phyloP scores from a whole-genome alignment of 768 basidiomycete species.

The Tremella fuciformis region DNA sequence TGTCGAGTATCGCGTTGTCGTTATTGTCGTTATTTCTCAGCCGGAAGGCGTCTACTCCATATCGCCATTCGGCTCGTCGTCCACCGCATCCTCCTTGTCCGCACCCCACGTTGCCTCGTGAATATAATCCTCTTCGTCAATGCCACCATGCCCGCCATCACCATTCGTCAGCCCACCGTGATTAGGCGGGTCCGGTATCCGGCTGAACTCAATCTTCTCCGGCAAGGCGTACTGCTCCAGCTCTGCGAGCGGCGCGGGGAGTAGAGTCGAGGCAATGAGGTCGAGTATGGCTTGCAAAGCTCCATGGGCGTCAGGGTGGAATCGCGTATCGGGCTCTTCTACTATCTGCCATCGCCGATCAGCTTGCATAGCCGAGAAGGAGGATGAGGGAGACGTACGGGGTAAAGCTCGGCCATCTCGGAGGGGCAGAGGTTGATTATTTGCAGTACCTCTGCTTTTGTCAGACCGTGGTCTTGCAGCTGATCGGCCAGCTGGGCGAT shows the following conservation, averaged over 20 bases:
- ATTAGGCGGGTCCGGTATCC: too few relatives aligned
- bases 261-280: constrained; percentile 54
- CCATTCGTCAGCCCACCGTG: not conserved
- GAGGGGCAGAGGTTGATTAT: constrained; percentile 86
- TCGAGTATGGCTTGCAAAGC: constrained; percentile 58
- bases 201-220: constrained; percentile 10
- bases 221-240: constrained; percentile 23
- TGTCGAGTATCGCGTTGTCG: not conserved
- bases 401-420: constrained; percentile 78
- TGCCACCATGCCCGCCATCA: not conserved
- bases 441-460: constrained; percentile 88
- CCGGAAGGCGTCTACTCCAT: too few relatives aligned
- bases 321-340: constrained; percentile 82
- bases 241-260: constrained; percentile 16
- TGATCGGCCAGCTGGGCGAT: constrained; percentile 66
- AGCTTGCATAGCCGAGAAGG: not conserved
- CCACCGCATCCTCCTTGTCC: constrained; percentile 43
- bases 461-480: constrained; percentile 68
- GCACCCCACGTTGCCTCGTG: constrained; percentile 42
- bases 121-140: constrained; percentile 35
- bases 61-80: constrained; percentile 43
- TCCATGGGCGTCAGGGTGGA: constrained; percentile 64
- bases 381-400: constrained; percentile 58
- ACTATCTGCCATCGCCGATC: constrained; percentile 62
- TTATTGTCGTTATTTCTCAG: not conserved